A percentile compares a stretch with the other conserved stretches of the same genome.
phyloP scores from a whole-genome alignment of 129 eudicot species.

The Dittrichia graveolens region DNA sequence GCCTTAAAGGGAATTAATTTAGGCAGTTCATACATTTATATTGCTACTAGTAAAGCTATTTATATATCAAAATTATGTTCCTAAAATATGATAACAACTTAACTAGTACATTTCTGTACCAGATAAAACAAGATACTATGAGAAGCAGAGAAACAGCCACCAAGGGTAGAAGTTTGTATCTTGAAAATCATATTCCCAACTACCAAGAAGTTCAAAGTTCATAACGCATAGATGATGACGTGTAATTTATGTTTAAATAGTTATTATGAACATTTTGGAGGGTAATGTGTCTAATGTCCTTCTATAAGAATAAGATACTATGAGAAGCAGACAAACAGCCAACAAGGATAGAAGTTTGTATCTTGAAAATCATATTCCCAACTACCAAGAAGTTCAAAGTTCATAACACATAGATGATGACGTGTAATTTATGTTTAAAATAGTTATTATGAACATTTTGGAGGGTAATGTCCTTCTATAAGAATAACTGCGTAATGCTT shows the following conservation, averaged over 20 bases:
- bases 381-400: not conserved
- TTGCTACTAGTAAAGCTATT: slow-evolving; percentile 9
- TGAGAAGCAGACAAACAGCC: not conserved
- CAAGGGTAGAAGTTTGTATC: not conserved
- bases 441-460: not conserved
- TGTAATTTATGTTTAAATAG: not conserved
- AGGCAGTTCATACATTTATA: not conserved
- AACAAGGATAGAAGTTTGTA: not conserved
- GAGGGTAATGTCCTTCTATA: not conserved
- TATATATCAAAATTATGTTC: slow-evolving; percentile 14
- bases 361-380: not conserved
- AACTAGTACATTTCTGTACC: slow-evolving; percentile 2
- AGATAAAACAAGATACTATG: slow-evolving; percentile 6
- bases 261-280: not conserved
- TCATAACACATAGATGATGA: slow-evolving; percentile 5
- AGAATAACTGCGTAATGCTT: not conserved
- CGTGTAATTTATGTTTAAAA: not conserved
- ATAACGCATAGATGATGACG: slow-evolving; percentile 5
- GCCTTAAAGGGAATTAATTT: not conserved
- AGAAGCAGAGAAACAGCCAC: not conserved
- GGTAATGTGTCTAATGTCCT: slow-evolving; percentile 4
- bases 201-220: not conserved
- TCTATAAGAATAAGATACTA: slow-evolving; percentile 1
- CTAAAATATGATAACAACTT: not conserved
- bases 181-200: not conserved